Base-by-base conservation (phyloP, 495 filamentous ascomycete genomes). In the Aspergillus biplanus region DNA sequence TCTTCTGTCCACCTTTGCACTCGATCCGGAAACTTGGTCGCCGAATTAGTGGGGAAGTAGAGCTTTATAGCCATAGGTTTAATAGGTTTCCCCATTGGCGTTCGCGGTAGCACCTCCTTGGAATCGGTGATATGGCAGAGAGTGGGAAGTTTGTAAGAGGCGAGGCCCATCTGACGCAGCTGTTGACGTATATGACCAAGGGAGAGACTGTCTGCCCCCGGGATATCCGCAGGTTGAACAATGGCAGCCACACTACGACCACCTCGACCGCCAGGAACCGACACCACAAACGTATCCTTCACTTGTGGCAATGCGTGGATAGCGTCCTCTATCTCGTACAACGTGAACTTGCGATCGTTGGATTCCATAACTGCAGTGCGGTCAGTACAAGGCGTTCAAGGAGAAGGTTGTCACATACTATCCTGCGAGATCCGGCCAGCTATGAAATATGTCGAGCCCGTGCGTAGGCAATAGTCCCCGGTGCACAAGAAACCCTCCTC, bases 81-180 rank as follows among this genome's bases (percentile, higher is more conserved):
- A 48, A 48, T 48, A 7, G 44, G 44, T n/a, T 48, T 48, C 9
- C 44, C 44, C 44, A 48, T 48, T 7, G 44, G 7, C 11, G 44
- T 48, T 48, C 44, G 44, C 5, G 44, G 44, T 7, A 48, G 44
- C 7, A 7, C 44, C 44, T 48, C 44, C 7, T 48, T n/a, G 7
- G 44, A 5, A n/a, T 48, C 44, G 7, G 44, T 48, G 44, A 48
- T 48, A 48, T 48, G 44, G 44, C 44, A 48, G 44, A 48, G 44
- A 18, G 44, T 48, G 44, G 44, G 44, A 15, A 48, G 44, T 18
- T 48, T 48, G 44, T 48, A 18, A n/a, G 44, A 5, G 7, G 44
- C 44, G 44, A 48, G 44, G 15, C 44, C 44, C 44, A 48, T 48
- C 15, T 15, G 44, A n/a, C 16, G 44, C 44, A 48, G 44, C 44